Evolutionary conservation across 257 asterid genomes (phyloP).

Genomic region (Solanum piurae): DNA sequence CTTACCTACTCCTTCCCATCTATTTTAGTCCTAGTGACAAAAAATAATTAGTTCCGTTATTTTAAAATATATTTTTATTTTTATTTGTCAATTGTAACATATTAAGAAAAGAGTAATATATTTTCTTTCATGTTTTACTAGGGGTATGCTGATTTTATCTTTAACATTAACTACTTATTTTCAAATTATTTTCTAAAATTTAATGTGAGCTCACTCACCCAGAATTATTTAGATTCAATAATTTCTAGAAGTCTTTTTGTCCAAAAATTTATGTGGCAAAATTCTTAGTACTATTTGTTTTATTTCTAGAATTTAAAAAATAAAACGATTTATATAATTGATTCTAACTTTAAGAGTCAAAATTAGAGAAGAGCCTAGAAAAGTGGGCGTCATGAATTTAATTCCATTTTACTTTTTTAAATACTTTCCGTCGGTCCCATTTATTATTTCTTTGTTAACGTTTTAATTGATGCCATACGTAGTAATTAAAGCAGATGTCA

Average conservation of each 20-base stretch:
- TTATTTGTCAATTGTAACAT: no score
- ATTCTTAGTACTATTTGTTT: neutral
- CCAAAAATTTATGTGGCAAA: neutral
- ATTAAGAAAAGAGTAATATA: no score
- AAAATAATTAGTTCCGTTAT: neutral
- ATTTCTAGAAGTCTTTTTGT: neutral
- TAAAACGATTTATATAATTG: neutral
- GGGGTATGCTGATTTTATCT: no score
- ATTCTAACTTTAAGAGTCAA: neutral
- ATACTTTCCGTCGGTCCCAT: neutral
- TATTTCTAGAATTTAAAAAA: neutral
- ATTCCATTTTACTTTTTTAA: neutral
- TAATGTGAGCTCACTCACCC: neutral
- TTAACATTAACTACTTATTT: no score
- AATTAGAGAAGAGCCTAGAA: neutral
- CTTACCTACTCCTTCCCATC: neutral
- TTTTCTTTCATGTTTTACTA: no score
- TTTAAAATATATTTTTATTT: no score
- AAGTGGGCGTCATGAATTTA: neutral
- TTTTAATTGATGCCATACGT: neutral
- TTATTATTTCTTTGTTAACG: neutral
- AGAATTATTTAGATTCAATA: neutral
- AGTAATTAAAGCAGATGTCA: neutral
- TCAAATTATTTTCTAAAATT: no score
- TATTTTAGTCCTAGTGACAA: neutral